phyloP scores from a whole-genome alignment of 208 protist genomes.

The Acanthamoeba royreba region DNA sequence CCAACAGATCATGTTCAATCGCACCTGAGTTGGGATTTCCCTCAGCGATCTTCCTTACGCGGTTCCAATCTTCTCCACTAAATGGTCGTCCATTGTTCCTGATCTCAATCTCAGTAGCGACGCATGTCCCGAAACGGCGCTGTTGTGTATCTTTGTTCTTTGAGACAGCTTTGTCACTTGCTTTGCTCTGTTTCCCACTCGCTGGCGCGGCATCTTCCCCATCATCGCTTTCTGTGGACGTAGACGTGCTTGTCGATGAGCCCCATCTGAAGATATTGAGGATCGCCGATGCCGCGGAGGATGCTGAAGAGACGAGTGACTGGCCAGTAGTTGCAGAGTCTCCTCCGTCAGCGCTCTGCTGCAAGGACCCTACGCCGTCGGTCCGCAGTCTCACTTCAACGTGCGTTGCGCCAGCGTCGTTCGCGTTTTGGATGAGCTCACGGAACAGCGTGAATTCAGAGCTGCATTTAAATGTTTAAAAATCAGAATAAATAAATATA shows the following conservation, averaged over 20 bases:
- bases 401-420: conserved; percentile 38
- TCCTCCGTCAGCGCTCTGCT: neutral
- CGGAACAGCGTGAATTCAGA: conserved; percentile 55
- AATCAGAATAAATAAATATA: neutral
- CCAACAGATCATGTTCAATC: too few species aligned
- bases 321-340: neutral
- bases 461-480: neutral
- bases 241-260: neutral
- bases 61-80: conserved; percentile 53
- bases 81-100: conserved; percentile 58
- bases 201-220: too few species aligned
- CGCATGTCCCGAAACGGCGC: conserved; percentile 42
- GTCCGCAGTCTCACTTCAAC: neutral
- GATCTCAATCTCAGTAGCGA: conserved; percentile 15
- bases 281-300: neutral
- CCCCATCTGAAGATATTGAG: conserved; percentile 23
- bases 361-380: neutral
- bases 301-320: neutral
- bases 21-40: conserved; percentile 63
- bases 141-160: too few species aligned
- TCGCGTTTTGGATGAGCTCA: conserved; percentile 60
- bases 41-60: conserved; percentile 55
- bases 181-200: neutral
- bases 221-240: neutral
- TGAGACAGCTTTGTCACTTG: neutral